A percentile compares a stretch with the other conserved stretches of the same genome.
Conservation (phyloP, 352 stramenopile species). For the Globisporangium heterothallicum region DNA sequence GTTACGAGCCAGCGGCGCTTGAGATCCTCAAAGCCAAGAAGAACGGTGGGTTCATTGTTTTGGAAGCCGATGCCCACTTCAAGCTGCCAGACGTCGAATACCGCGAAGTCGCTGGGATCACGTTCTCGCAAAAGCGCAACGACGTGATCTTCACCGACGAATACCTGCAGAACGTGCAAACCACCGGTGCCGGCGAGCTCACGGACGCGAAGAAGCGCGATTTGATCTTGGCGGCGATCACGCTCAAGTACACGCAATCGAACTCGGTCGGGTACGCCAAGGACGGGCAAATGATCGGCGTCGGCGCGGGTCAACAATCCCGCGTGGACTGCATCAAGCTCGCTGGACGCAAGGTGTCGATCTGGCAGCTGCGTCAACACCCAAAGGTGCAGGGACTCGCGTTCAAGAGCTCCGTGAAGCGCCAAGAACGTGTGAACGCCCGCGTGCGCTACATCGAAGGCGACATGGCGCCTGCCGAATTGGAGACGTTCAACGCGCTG, state of each 20-base stretch:
- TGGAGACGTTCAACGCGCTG: conserved; percentile 91
- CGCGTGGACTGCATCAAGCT: conserved; percentile 99
- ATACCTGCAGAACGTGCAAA: conserved; percentile 93
- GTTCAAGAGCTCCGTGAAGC: conserved; percentile 97
- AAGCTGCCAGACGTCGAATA: conserved; percentile 94
- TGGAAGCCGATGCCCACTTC: conserved; percentile 94
- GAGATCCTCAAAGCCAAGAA: conserved; percentile 99
- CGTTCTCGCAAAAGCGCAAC: conserved; percentile 98
- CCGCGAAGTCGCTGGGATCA: conserved; percentile 97
- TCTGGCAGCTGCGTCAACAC: conserved; percentile 98
- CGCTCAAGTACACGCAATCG: conserved; percentile 99
- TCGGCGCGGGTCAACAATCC: conserved; percentile 98
- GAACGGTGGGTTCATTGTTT: conserved; percentile 98
- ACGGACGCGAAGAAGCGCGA: conserved; percentile 93
- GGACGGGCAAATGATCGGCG: conserved; percentile 99
- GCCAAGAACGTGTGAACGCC: conserved; percentile 99
- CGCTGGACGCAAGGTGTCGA: conserved; percentile 95
- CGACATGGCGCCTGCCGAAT: conserved; percentile 96
- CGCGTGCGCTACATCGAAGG: conserved; percentile 99
- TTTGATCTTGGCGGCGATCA: conserved; percentile 98
- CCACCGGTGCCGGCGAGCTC: conserved; percentile 78
- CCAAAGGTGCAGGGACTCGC: conserved; percentile 92
- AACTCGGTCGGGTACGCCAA: conserved; percentile 99
- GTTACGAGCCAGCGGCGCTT: conserved; percentile 96
- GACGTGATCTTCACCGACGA: conserved; percentile 92